Evolutionary conservation across 2,329 filamentous ascomycete species (phyloP), one percentile per base, ranked within the genome.

Genomic region (Fusarium siculi): DNA sequence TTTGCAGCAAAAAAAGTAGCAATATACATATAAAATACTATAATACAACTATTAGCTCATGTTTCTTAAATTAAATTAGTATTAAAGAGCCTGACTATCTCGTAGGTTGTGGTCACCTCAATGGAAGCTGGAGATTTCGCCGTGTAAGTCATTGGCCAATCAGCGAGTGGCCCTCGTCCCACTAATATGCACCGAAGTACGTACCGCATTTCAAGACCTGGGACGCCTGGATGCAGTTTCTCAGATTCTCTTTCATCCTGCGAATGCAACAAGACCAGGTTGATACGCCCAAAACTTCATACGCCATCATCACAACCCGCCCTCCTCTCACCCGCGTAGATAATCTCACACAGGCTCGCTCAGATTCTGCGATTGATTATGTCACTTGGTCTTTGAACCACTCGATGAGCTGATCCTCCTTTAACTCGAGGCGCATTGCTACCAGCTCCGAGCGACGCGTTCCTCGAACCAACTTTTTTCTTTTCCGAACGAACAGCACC

Each of bases 361-460:
- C 28, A 59, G 32, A 23, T 32, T 37, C 46, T 67, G 66, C 62
- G 69, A 74, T 76, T 70, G 76, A 77, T 53, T 73, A 80, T 80
- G 79, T 63, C 61, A 50, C 40, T 65, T 75, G 72, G 55, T 46
- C 68, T 68, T 63, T 76, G 59, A 74, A 46, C 57, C 68, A 65
- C 64, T 74, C 65, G 69, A 81, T 80, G 79, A 77, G 74, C 69
- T 76, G 73, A 75, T 74, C 74, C 70, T 74, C 68, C 63, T 69
- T 75, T 73, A 71, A 68, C 69, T 68, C 72, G 76, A 78, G 78
- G 77, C 79, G 80, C 80, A 79, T 74, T 73, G 64, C 72, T 75
- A 76, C 73, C 74, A 78, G 66, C 67, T 73, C 69, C 49, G 63
- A 74, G 76, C 74, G 75, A 80, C 80, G 79, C 80, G 79, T 80